Percentiles rank a stretch among this genome's conserved stretches.
Evolutionary conservation across 345 rosid species (phyloP).

Genomic region (Euphorbia tirucalli): DNA sequence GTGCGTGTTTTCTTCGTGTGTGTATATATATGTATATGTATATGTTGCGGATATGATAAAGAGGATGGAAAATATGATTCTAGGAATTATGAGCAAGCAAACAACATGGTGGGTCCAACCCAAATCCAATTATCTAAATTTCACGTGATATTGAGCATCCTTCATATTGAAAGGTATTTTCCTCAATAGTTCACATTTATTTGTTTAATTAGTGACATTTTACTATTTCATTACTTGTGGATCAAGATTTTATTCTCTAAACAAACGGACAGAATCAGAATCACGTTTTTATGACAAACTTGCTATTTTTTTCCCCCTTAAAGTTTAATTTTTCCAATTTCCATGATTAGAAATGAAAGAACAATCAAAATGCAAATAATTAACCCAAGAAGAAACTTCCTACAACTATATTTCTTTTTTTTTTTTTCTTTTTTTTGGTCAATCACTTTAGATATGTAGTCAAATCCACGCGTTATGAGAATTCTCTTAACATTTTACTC

Average conservation of each 20-base stretch:
- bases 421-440: neutral
- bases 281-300: too few relatives aligned
- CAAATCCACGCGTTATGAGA: constrained; percentile 8
- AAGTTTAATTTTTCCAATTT: constrained; percentile 17
- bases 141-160: too few relatives aligned
- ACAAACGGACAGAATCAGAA: too few relatives aligned
- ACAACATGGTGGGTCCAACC: neutral
- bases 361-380: constrained; percentile 29
- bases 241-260: constrained; percentile 3
- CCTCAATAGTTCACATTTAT: too few relatives aligned
- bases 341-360: constrained; percentile 11
- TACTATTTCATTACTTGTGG: neutral
- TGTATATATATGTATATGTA: too few relatives aligned
- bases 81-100: too few relatives aligned
- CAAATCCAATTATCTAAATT: too few relatives aligned
- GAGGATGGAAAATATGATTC: too few relatives aligned
- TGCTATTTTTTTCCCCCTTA: too few relatives aligned
- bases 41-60: too few relatives aligned
- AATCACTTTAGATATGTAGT: neutral
- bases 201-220: neutral
- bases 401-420: constrained; percentile 1
- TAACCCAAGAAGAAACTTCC: constrained; percentile 21
- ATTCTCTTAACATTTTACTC: too few relatives aligned
- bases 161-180: neutral
- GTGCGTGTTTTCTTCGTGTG: too few relatives aligned